Base-by-base conservation (phyloP, 2,329 filamentous ascomycete species). In the Sporothrix phasma region DNA sequence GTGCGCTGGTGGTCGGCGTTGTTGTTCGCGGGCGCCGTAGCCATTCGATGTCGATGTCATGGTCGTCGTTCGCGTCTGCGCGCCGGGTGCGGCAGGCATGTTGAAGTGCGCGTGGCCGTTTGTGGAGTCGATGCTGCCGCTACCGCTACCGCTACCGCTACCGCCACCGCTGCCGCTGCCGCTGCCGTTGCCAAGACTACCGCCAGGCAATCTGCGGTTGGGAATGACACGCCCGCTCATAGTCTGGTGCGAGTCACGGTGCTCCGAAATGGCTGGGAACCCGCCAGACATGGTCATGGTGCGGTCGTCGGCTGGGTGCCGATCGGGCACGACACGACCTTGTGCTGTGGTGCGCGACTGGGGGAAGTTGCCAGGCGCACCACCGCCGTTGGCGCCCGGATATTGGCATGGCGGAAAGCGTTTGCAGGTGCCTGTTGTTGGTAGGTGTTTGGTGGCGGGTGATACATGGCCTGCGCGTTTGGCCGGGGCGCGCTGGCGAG, bases 221-320 rank as follows among this genome's bases (percentile, higher is more conserved):
- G 94, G 94, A 69, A 99, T 96, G 22, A 96, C 82, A 69, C 94
- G 85, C 56, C 94, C 94, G 73, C 90, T 96, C 85, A 93, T 95
- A 5, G 92, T 97, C 75, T 97, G 93, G 74, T 94, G 88, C 51
- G 92, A 80, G 71, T 89, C 88, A 66, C 84, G 82, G 69, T 95
- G 82, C 69, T 95, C 90, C 62, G 65, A 47, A 15, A 88, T 81
- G 3, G 87, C 82, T 69, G 91, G 74, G 66, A 78, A 80, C 22
- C 74, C 89, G 10, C 89, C 90, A 5, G 88, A 94, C 88, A 99
- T 88, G 53, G 93, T 96, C 94, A 97, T 97, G 67, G 94, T 87
- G 65, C 94, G 85, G 75, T 97, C 93, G 71, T 95, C 90, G 3
- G 56, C 39, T 15, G 62, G 64, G 67, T 92, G 89, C 62, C 93